Conservation (phyloP, 2,329 filamentous ascomycete genomes). For the Colletotrichum sp. region DNA sequence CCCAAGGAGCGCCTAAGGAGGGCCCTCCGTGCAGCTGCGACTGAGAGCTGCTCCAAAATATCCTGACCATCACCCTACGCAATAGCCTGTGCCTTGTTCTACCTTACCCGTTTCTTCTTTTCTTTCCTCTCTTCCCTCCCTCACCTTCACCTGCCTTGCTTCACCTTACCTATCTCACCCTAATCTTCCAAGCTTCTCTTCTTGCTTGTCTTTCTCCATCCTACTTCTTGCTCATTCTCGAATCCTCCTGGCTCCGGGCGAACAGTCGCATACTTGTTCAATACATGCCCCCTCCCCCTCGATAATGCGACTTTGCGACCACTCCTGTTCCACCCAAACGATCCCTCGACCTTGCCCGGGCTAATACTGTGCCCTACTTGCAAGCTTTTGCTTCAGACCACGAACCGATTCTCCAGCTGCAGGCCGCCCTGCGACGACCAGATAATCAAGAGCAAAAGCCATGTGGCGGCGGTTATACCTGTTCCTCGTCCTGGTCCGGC, state of each 20-base stretch:
- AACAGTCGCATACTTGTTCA: conserved; percentile 1
- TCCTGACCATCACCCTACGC: conserved; percentile 15
- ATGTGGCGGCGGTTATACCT: conserved; percentile 96
- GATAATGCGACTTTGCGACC: conserved; percentile 21
- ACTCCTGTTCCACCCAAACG: background rate
- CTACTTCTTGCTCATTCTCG: background rate
- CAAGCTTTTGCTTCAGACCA: background rate
- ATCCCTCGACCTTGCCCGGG: background rate
- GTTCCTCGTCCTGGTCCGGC: conserved; percentile 80
- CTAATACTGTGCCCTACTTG: background rate
- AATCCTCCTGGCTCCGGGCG: background rate
- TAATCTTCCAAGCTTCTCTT: background rate
- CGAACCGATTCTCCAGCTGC: conserved; percentile 27
- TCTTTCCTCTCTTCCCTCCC: background rate
- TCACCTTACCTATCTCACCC: background rate
- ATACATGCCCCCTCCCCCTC: conserved; percentile 6
- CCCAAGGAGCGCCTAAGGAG: background rate
- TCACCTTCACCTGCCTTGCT: background rate
- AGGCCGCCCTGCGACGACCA: conserved; percentile 22
- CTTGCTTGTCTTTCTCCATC: background rate
- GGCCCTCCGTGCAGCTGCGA: background rate
- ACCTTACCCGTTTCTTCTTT: background rate
- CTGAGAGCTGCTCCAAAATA: conserved; percentile 8
- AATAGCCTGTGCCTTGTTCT: background rate
- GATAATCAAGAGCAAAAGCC: conserved; percentile 26